Percentiles rank a stretch among this genome's conserved stretches.
Conservation (phyloP, 1,139 yeast species). For the Chernovozyma sophiae-reginae region DNA sequence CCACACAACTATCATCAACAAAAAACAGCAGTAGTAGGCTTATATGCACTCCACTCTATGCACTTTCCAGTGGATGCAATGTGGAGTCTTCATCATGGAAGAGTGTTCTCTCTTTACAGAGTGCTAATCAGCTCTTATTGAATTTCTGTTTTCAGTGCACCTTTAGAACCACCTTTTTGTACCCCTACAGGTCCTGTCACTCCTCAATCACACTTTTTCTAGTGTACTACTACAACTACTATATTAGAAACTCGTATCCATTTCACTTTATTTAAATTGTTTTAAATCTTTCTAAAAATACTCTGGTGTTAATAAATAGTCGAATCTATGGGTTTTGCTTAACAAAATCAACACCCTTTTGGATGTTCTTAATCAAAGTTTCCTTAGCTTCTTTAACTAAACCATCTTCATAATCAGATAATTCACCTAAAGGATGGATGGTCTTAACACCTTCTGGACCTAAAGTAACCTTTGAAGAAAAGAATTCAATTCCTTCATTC, state of each 20-base stretch:
- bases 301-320: background rate
- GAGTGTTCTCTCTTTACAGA: too few species aligned
- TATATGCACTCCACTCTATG: too few species aligned
- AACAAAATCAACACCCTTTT: slow-evolving; percentile 57
- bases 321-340: slow-evolving; percentile 44
- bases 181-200: too few species aligned
- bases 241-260: background rate
- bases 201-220: too few species aligned
- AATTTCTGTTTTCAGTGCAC: too few species aligned
- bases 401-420: slow-evolving; percentile 55
- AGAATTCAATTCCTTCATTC: slow-evolving; percentile 52
- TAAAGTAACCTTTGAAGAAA: slow-evolving; percentile 63
- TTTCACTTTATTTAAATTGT: background rate
- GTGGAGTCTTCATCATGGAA: too few species aligned
- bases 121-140: too few species aligned
- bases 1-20: too few species aligned
- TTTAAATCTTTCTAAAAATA: background rate
- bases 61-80: too few species aligned
- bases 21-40: too few species aligned
- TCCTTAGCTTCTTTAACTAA: slow-evolving; percentile 52
- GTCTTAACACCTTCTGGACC: slow-evolving; percentile 54
- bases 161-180: too few species aligned
- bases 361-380: slow-evolving; percentile 53
- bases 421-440: slow-evolving; percentile 53
- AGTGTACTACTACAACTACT: too few species aligned